These are phyloP conservation scores for Biscogniauxia sp. DNA, from an alignment of 2,329 filamentous ascomycete genomes.

Conservation along the genomic window DNA sequence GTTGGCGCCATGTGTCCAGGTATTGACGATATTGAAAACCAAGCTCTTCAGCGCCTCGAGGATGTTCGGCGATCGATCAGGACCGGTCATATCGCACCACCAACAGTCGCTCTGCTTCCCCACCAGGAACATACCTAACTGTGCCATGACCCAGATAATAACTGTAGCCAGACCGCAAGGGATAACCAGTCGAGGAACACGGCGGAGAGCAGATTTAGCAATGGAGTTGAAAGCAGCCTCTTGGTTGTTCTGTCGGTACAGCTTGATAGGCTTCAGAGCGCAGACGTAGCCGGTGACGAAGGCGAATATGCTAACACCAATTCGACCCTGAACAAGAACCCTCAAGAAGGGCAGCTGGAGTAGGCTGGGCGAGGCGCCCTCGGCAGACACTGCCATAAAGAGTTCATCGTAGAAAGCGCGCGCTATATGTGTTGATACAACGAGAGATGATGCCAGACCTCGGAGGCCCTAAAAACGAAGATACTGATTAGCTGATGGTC, in stretches of 20 bases:
- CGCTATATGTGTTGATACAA: slow-evolving; percentile 53
- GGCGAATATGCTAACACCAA: slow-evolving; percentile 65
- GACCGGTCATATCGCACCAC: slow-evolving; percentile 54
- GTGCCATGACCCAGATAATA: slow-evolving; percentile 51
- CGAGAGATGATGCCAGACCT: slow-evolving; percentile 52
- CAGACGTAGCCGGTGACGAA: slow-evolving; percentile 65
- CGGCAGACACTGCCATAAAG: slow-evolving; percentile 45
- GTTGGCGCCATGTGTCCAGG: slow-evolving; percentile 51
- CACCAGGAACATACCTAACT: slow-evolving; percentile 56
- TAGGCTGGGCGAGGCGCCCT: slow-evolving; percentile 44
- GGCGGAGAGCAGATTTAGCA: slow-evolving; percentile 55
- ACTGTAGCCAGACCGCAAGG: slow-evolving; percentile 54
- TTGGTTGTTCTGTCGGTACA: slow-evolving; percentile 52
- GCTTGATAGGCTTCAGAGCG: slow-evolving; percentile 57
- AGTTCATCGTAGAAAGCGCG: slow-evolving; percentile 50
- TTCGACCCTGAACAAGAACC: slow-evolving; percentile 58
- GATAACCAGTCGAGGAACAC: slow-evolving; percentile 56
- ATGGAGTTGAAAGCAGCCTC: slow-evolving; percentile 53
- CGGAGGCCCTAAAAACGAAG: slow-evolving; percentile 47
- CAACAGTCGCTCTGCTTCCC: slow-evolving; percentile 57
- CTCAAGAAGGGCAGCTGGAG: slow-evolving; percentile 60
- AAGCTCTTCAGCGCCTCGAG: slow-evolving; percentile 43
- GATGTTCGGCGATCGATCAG: slow-evolving; percentile 38
- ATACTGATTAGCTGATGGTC: slow-evolving; percentile 6
- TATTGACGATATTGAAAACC: slow-evolving; percentile 44